Evolutionary conservation across 2,329 filamentous ascomycete species (phyloP), one percentile per base, ranked within the genome.

Genomic region (Elsinoe arachidis): DNA sequence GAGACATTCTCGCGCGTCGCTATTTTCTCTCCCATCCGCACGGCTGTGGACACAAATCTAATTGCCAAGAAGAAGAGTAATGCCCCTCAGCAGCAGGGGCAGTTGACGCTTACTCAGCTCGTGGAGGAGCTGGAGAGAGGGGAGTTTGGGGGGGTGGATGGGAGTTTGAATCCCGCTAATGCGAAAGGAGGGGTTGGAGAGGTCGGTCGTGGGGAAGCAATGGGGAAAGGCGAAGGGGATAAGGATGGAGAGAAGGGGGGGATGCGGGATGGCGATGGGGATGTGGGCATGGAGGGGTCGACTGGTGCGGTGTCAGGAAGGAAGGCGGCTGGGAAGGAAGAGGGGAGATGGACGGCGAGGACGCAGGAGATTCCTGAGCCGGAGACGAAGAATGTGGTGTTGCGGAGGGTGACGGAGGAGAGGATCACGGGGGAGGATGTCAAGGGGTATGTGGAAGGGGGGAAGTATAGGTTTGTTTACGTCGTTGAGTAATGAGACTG

Each of bases 1-100:
- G 72, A 73, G 58, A 68, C 76, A 54, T 66, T 78, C 52, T 78
- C 84, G 67, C 77, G 81, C 58, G 76, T 78, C 66, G 69, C 83
- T 62, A 68, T 85, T 64, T 85, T 82, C 74, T 80, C 78, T 63
- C 79, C 81, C 39, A 17, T 62, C 17, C 51, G 46, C 10, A 23
- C 58, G 70, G 71, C 63, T 73, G 75, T 64, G 74, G 78, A 67
- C 73, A 49, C 33, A 69, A 57, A 72, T 47, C 67, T 71, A 19
- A 70, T 56, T n/a, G 19, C 67, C 64, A 68, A 67, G 39, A 67
- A 69, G 61, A 63, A 68, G 43, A 59, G 35, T 53, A 62, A 59
- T 46, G 61, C 26, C 26, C 53, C 44, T 30, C 52, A 59, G n/a
- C 52, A 58, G 34, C 61, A 51, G 37, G 51, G 55, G 38, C 52